Base-by-base conservation (phyloP, 2,329 filamentous ascomycete genomes). In the Pseudocercospora eumusae region DNA sequence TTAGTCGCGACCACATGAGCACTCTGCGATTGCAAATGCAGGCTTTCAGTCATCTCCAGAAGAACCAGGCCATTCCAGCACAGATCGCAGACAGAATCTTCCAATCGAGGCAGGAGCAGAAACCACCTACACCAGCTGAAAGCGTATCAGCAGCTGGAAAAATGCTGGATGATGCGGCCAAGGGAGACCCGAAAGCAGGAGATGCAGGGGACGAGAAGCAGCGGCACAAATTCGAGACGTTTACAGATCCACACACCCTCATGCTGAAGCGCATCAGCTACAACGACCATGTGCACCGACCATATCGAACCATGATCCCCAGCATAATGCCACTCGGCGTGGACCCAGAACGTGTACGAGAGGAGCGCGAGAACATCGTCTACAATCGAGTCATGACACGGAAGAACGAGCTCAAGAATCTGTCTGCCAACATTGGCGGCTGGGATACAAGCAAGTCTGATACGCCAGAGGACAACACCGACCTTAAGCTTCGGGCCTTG, bases 351-450 rank as follows among this genome's bases (percentile, higher is more conserved):
- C 89, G 92, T 65, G 75, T 96, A 61, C 87, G 91, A 56, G 90
- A 93, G 67, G 92, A 97, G 74, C 87, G 92, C 49, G 95, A 98
- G 74, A 87, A 89, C 61, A 88, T 95, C 53, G 82, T 97, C 21
- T 96, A 95, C 79, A 98, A 96, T 76, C 88, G 92, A 58, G 92
- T 99, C 80, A 88, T 87, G 66, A 87, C 93, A 52, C 86, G 95
- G 50, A 93, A 93, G 73, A 82, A 87, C 9, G 92, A 98, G 74
- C 81, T 99, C 25, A 93, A 92, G 73, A 86, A 88, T 28, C 80
- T 96, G 18, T 90, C 92, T 15, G 92, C 90, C 33, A 96, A 96
- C 72, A 82, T 97, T 55, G 91, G 88, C 28, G 89, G 91, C 55
- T 96, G 92, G 90, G 92, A 98, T 71, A 86, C 88, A 0, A 83